Base-by-base conservation (phyloP, 2,329 filamentous ascomycete genomes). In the Talaromyces sp. region DNA sequence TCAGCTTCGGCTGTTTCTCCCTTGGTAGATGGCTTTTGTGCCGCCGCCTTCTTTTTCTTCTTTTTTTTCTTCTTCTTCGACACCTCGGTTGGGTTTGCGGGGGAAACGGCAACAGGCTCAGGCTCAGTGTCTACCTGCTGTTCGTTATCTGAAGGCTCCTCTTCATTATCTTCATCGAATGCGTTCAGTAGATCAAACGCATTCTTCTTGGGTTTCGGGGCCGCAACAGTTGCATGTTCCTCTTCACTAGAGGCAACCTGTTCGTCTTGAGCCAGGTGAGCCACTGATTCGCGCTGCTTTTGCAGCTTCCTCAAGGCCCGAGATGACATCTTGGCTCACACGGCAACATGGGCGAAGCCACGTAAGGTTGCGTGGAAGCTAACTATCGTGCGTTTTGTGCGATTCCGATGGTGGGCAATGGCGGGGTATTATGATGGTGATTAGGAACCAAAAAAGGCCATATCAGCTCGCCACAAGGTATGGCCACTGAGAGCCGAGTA, bases 251-350 rank as follows among this genome's bases (percentile, higher is more conserved):
- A 75, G 54, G 75, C 73, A 65, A 77, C 68, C 7, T 69, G 67
- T 55, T 78, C 72, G 55, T 75, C 71, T 52, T 71, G 70, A 63
- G 75, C 69, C 42, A 72, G 71, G 64, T 71, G 70, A 63, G 75
- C 69, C 44, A 72, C 72, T 64, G 81, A 75, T 69, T 86, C 85
- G 62, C 81, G 81, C 77, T 87, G 84, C 65, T 82, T 82, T 70
- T 88, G 85, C 60, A 86, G 80, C 70, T 86, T 86, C 28, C 86
- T 81, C 59, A 89, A 74, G n/a, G 86, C 86, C 65, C 87, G 82
- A 19, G 85, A 85, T 51, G 86, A 88, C 86, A 89, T 89, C 49
- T 60, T 68, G 67, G n/a, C 28, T 25, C 17, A 54, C 22, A 39
- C 51, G 58, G 22, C 22, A 33, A 47, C 44, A 47, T 47, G 44